A percentile compares a stretch with the other conserved stretches of the same genome.
phyloP scores from a whole-genome alignment of 78 protist genomes.

The Creolimax fragrantissima region DNA sequence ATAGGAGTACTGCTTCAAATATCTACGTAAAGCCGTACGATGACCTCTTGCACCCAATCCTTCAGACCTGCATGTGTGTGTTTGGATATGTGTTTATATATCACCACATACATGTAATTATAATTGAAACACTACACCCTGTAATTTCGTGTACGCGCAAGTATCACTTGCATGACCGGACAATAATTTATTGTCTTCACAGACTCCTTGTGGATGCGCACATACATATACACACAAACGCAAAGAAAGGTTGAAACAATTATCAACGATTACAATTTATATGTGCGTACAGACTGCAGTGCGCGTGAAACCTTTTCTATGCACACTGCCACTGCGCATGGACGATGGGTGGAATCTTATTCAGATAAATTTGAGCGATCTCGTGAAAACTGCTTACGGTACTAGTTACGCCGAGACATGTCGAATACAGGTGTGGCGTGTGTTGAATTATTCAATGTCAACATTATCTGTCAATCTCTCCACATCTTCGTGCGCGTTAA shows the following conservation, averaged over 20 bases:
- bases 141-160: no score
- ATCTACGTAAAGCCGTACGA: neutral
- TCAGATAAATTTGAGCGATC: constrained; percentile 89
- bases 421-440: constrained; percentile 18
- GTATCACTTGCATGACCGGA: no score
- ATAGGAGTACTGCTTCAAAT: neutral
- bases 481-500: neutral
- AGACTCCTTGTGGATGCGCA: neutral
- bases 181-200: no score
- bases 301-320: constrained; percentile 84
- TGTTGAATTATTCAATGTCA: neutral
- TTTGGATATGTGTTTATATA: neutral
- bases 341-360: constrained; percentile 96
- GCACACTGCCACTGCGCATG: constrained; percentile 94
- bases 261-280: neutral
- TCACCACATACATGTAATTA: neutral
- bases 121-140: no score
- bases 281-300: constrained; percentile 50
- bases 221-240: neutral
- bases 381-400: constrained; percentile 84
- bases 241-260: neutral
- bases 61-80: neutral
- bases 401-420: constrained; percentile 90
- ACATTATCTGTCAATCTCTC: neutral
- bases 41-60: neutral